Conservation (phyloP, 495 filamentous ascomycete species). For the Aspergillus hancockii region DNA sequence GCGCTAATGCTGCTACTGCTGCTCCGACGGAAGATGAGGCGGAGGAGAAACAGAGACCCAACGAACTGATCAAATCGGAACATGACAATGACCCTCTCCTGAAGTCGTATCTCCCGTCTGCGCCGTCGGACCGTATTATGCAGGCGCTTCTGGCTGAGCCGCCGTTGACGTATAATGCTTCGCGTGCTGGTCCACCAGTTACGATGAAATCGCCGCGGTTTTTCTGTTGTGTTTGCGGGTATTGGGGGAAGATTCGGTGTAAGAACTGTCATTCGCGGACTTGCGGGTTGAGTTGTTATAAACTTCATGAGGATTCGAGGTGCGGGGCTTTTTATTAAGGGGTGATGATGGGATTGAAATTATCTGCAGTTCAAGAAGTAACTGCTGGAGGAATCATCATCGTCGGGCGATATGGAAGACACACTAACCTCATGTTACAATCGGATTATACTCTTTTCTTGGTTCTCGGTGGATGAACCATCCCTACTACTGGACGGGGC, state of each 20-base stretch:
- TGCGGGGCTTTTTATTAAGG: conserved; percentile 63
- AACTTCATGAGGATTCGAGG: conserved; percentile 74
- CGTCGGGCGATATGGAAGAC: neutral
- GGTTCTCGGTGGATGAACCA: no score
- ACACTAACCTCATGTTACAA: no score
- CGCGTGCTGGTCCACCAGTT: conserved; percentile 59
- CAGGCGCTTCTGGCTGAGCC: conserved; percentile 67
- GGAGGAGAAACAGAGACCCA: conserved; percentile 9
- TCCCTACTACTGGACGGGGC: no score
- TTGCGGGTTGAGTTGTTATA: conserved; percentile 81
- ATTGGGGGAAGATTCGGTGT: conserved; percentile 86
- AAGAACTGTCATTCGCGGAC: conserved; percentile 78
- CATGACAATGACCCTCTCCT: conserved; percentile 65
- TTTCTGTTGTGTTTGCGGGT: conserved; percentile 90
- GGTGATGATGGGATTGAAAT: neutral
- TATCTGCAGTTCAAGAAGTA: neutral
- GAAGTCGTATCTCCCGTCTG: conserved; percentile 58
- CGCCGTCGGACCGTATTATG: conserved; percentile 68
- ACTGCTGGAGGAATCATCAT: neutral
- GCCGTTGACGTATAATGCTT: conserved; percentile 77
- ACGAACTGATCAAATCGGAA: conserved; percentile 38
- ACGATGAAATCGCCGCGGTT: conserved; percentile 57
- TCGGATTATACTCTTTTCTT: no score
- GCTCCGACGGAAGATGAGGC: conserved; percentile 16
- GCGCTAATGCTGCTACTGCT: conserved; percentile 4